Evolutionary conservation across 2,329 filamentous ascomycete species (phyloP).

Genomic region (Cercospora beticola): DNA sequence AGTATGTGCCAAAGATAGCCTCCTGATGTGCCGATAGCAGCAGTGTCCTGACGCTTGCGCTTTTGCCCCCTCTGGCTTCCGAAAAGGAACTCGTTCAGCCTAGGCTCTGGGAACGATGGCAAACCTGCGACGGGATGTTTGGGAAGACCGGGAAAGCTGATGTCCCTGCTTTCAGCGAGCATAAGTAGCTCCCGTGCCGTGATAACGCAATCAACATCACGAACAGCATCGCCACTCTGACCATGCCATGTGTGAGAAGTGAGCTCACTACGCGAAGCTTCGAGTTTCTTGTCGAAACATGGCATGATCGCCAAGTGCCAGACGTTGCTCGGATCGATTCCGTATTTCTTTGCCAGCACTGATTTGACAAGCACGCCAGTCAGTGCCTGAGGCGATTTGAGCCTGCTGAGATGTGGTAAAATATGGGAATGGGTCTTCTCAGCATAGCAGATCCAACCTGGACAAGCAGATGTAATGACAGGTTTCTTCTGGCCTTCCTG

Average conservation of each 20-base stretch:
- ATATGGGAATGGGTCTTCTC: constrained; percentile 97
- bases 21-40: constrained; percentile 74
- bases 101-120: constrained; percentile 69
- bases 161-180: constrained; percentile 75
- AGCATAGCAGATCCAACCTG: constrained; percentile 97
- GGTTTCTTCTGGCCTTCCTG: constrained; percentile 54
- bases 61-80: constrained; percentile 52
- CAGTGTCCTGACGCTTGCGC: constrained; percentile 37
- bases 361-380: constrained; percentile 90
- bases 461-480: constrained; percentile 84
- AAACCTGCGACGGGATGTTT: constrained; percentile 53
- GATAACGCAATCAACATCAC: constrained; percentile 97
- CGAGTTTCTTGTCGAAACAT: constrained; percentile 98
- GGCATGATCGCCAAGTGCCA: constrained; percentile 98
- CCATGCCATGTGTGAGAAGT: constrained; percentile 53
- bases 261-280: constrained; percentile 89
- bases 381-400: constrained; percentile 93
- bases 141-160: constrained; percentile 74
- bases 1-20: constrained; percentile 87
- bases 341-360: constrained; percentile 68
- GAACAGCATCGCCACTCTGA: constrained; percentile 55
- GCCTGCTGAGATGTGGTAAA: constrained; percentile 80
- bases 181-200: constrained; percentile 93
- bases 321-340: constrained; percentile 73
- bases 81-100: constrained; percentile 72